Evolutionary conservation across 495 filamentous ascomycete genomes (phyloP).

Genomic region (Entonaema liquescens): DNA sequence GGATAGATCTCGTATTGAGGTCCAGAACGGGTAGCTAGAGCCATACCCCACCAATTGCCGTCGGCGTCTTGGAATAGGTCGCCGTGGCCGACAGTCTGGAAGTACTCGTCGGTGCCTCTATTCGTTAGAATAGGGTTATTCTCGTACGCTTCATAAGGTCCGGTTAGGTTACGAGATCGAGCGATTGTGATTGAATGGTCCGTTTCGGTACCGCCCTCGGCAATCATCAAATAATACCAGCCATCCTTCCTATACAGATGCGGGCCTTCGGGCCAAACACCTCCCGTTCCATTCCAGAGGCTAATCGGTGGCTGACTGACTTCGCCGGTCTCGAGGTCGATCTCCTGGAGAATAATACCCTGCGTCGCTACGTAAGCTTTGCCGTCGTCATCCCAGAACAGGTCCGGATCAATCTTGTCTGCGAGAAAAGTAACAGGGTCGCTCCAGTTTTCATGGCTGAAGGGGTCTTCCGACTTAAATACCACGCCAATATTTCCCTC

Average conservation of each 20-base stretch:
- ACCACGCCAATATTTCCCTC: conserved; percentile 41
- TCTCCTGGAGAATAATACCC: conserved; percentile 48
- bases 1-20: conserved; percentile 53
- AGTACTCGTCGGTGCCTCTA: conserved; percentile 54
- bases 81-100: conserved; percentile 60
- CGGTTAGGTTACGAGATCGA: conserved; percentile 52
- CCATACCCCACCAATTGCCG: conserved; percentile 64
- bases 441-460: conserved; percentile 47
- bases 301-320: conserved; percentile 48
- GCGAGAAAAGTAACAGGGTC: conserved; percentile 50
- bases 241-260: conserved; percentile 70
- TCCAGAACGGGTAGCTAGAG: conserved; percentile 56
- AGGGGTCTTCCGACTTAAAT: conserved; percentile 45
- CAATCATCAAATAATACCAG: conserved; percentile 74
- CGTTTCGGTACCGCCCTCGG: conserved; percentile 67
- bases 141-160: conserved; percentile 61
- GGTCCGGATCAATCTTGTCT: conserved; percentile 51
- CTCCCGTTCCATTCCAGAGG: conserved; percentile 64
- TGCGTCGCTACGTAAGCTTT: conserved; percentile 53
- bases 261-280: conserved; percentile 66
- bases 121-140: conserved; percentile 63
- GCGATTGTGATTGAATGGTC: conserved; percentile 60
- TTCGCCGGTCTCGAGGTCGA: conserved; percentile 58
- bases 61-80: conserved; percentile 60
- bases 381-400: conserved; percentile 60